Percentiles rank a stretch among this genome's conserved stretches.
Conservation (phyloP, 2,329 filamentous ascomycete species). For the Colletotrichum lini region DNA sequence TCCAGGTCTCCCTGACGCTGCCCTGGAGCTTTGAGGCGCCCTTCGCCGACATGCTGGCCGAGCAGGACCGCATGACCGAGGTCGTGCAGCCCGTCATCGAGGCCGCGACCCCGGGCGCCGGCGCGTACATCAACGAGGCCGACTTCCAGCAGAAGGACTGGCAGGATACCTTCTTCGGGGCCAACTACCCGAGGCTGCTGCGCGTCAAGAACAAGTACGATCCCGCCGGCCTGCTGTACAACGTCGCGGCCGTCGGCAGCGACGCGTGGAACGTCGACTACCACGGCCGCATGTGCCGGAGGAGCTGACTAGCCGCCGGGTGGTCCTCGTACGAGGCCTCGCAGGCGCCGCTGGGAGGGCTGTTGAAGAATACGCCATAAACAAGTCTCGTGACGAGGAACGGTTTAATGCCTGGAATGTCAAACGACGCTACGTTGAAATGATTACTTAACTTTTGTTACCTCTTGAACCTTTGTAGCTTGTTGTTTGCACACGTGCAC, state of each 20-base stretch:
- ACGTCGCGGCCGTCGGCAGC: slow-evolving; percentile 48
- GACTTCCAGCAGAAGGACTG: slow-evolving; percentile 51
- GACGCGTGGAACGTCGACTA: slow-evolving; percentile 46
- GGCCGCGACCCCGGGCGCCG: slow-evolving; percentile 47
- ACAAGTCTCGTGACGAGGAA: too few relatives aligned
- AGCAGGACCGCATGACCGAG: slow-evolving; percentile 47
- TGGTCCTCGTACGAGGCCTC: not conserved
- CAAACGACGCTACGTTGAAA: too few relatives aligned
- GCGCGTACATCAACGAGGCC: slow-evolving; percentile 52
- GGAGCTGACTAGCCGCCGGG: slow-evolving; percentile 4
- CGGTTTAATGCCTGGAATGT: too few relatives aligned
- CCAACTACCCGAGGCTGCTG: slow-evolving; percentile 47
- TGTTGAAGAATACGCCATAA: too few relatives aligned
- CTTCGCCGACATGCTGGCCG: slow-evolving; percentile 37
- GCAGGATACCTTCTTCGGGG: slow-evolving; percentile 50
- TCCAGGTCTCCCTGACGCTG: slow-evolving; percentile 48
- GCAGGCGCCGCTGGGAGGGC: not conserved
- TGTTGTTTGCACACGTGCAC: not conserved
- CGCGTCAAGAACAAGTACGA: slow-evolving; percentile 51
- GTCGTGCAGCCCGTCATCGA: slow-evolving; percentile 50
- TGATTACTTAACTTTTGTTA: too few relatives aligned
- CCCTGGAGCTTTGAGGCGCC: slow-evolving; percentile 39
- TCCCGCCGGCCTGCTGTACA: slow-evolving; percentile 50
- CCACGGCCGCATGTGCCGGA: slow-evolving; percentile 43
- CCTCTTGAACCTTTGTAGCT: not conserved